Percentiles rank a stretch among this genome's conserved stretches.
Evolutionary conservation across 108 stramenopile species (phyloP).

Genomic region (Conticribra guillardii): DNA sequence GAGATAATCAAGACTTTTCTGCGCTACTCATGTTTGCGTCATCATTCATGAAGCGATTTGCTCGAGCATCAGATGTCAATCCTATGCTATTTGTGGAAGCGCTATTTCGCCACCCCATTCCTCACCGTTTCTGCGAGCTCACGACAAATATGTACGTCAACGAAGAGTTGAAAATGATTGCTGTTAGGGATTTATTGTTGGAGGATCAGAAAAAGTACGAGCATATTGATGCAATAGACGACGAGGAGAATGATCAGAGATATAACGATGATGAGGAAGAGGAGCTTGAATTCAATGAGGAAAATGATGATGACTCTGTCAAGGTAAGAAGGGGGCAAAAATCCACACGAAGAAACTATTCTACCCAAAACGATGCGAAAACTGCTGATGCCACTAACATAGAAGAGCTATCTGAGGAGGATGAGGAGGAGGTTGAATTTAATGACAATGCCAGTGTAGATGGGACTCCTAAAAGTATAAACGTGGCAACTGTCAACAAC

Average conservation of each 20-base stretch:
- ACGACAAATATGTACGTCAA: slow-evolving; percentile 78
- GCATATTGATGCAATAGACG: slow-evolving; percentile 19
- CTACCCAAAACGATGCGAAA: neutral
- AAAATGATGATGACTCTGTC: slow-evolving; percentile 27
- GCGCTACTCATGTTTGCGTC: slow-evolving; percentile 63
- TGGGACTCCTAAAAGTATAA: neutral
- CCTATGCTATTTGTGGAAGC: slow-evolving; percentile 83
- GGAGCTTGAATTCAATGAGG: slow-evolving; percentile 63
- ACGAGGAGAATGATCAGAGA: slow-evolving; percentile 14
- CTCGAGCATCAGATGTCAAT: slow-evolving; percentile 64
- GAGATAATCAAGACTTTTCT: slow-evolving; percentile 55
- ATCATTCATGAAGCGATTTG: slow-evolving; percentile 72
- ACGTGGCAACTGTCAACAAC: neutral
- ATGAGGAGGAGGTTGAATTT: slow-evolving; percentile 34
- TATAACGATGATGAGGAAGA: slow-evolving; percentile 47
- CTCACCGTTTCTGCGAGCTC: slow-evolving; percentile 80
- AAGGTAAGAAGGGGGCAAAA: slow-evolving; percentile 21
- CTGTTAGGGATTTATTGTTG: slow-evolving; percentile 71
- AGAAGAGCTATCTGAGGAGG: slow-evolving; percentile 8
- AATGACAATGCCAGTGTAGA: slow-evolving; percentile 14
- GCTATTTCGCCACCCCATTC: slow-evolving; percentile 68
- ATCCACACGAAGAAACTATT: slow-evolving; percentile 4
- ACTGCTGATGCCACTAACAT: neutral
- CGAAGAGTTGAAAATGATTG: slow-evolving; percentile 85
- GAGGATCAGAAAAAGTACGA: slow-evolving; percentile 59